These are phyloP conservation scores for Macrophomina pseudophaseolina DNA, from an alignment of 2,329 filamentous ascomycete genomes.

Conservation along the genomic window DNA sequence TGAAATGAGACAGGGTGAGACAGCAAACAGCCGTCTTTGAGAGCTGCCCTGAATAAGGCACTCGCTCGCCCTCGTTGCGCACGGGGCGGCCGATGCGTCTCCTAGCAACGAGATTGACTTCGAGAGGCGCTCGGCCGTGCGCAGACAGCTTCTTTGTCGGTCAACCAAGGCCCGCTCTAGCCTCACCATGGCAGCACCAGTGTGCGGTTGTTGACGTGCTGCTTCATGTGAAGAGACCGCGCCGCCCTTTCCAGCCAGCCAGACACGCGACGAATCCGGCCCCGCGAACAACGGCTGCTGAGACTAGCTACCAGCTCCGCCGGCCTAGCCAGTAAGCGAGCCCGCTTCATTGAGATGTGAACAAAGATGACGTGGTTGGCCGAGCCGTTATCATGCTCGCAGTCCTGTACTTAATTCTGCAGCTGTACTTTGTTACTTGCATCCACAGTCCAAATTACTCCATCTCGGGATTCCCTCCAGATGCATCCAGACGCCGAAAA, in stretches of 20 bases:
- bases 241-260: neutral
- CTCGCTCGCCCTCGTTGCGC: slow-evolving; percentile 6
- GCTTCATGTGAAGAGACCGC: slow-evolving; percentile 10
- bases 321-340: neutral
- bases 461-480: slow-evolving; percentile 4
- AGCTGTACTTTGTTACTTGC: slow-evolving; percentile 4
- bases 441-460: neutral
- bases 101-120: slow-evolving; percentile 18
- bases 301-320: neutral
- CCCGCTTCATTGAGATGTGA: neutral
- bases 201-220: slow-evolving; percentile 15
- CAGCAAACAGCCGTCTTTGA: slow-evolving; percentile 19
- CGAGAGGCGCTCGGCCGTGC: slow-evolving; percentile 21
- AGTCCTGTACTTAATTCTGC: neutral
- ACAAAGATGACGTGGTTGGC: slow-evolving; percentile 8
- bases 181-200: neutral
- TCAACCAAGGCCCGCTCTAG: neutral
- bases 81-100: slow-evolving; percentile 15
- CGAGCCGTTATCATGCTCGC: neutral
- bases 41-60: slow-evolving; percentile 14
- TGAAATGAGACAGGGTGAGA: slow-evolving; percentile 24
- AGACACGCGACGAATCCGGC: slow-evolving; percentile 7
- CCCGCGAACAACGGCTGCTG: slow-evolving; percentile 4
- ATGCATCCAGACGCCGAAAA: slow-evolving; percentile 16
- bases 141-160: slow-evolving; percentile 14